These are phyloP conservation scores for Phytophthora sp. DNA, from an alignment of 352 stramenopile genomes.

Conservation along the genomic window DNA sequence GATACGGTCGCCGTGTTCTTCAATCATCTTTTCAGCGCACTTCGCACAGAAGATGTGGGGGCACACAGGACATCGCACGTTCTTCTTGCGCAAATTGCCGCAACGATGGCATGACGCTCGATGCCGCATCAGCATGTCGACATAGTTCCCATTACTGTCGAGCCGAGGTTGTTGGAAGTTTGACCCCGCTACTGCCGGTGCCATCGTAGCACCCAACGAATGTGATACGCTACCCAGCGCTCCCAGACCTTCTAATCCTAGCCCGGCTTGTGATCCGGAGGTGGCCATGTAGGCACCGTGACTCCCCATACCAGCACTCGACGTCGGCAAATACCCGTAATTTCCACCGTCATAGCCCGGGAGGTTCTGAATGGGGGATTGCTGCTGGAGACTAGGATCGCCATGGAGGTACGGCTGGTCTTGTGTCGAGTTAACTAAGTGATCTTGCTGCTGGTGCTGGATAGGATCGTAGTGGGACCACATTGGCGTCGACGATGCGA, in stretches of 20 bases:
- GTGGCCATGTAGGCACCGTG: conserved; percentile 17
- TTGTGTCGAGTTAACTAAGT: conserved; percentile 32
- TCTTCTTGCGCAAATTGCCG: conserved; percentile 90
- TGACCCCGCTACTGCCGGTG: neutral
- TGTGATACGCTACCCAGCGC: conserved; percentile 8
- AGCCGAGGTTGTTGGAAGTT: conserved; percentile 20
- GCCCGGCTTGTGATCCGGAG: conserved; percentile 5
- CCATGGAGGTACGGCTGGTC: conserved; percentile 27
- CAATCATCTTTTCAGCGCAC: conserved; percentile 89
- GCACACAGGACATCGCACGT: conserved; percentile 79
- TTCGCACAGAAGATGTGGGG: conserved; percentile 91
- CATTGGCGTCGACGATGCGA: conserved; percentile 23
- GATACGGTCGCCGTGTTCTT: conserved; percentile 80
- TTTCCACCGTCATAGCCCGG: conserved; percentile 9
- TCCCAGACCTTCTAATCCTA: conserved; percentile 15
- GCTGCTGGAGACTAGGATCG: conserved; percentile 22
- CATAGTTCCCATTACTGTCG: conserved; percentile 26
- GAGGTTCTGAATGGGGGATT: conserved; percentile 19
- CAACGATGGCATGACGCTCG: conserved; percentile 88
- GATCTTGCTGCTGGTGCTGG: conserved; percentile 24
- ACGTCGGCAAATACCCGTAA: conserved; percentile 15
- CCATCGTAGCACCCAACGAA: neutral
- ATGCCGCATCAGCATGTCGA: conserved; percentile 66
- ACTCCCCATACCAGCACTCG: neutral
- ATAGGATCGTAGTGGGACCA: conserved; percentile 39